Conservation (phyloP, 2,329 filamentous ascomycete genomes). For the Diaporthe humulicola region DNA sequence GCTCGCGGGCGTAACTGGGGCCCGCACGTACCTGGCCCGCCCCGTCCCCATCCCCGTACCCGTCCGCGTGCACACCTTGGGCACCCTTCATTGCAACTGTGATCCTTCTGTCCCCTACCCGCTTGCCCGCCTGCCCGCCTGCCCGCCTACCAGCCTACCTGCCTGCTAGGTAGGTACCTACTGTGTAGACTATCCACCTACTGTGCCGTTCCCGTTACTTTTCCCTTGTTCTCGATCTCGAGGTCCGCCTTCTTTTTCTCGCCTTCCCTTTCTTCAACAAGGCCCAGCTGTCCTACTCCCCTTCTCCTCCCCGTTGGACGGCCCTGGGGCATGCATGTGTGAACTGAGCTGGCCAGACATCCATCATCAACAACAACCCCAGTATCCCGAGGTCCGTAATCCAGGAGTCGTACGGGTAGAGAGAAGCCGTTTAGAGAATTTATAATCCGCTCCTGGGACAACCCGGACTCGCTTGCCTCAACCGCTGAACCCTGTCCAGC, state of each 20-base stretch:
- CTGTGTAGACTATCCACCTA: too few relatives aligned
- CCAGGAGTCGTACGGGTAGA: neutral
- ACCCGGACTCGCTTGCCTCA: neutral
- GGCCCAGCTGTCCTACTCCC: neutral
- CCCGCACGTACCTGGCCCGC: conserved; percentile 9
- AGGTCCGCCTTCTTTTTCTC: neutral
- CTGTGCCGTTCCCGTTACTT: neutral
- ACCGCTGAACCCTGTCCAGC: conserved; percentile 27
- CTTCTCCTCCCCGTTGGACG: neutral
- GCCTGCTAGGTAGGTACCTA: neutral
- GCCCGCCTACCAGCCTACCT: neutral
- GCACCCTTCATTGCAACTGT: conserved; percentile 26
- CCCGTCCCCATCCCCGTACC: conserved; percentile 6
- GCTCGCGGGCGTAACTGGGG: neutral
- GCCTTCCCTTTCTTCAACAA: conserved; percentile 10
- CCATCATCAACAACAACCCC: too few relatives aligned
- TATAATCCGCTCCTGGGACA: conserved; percentile 7
- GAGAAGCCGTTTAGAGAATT: conserved; percentile 15
- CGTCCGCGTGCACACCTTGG: conserved; percentile 8
- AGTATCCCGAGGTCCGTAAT: too few relatives aligned
- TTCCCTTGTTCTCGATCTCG: neutral
- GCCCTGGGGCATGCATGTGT: neutral
- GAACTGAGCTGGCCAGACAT: conserved; percentile 6
- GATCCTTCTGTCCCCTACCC: conserved; percentile 21
- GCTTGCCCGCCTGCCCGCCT: too few relatives aligned